Base-by-base conservation (phyloP, 2,329 filamentous ascomycete genomes). In the Dactylonectria macrodidyma region DNA sequence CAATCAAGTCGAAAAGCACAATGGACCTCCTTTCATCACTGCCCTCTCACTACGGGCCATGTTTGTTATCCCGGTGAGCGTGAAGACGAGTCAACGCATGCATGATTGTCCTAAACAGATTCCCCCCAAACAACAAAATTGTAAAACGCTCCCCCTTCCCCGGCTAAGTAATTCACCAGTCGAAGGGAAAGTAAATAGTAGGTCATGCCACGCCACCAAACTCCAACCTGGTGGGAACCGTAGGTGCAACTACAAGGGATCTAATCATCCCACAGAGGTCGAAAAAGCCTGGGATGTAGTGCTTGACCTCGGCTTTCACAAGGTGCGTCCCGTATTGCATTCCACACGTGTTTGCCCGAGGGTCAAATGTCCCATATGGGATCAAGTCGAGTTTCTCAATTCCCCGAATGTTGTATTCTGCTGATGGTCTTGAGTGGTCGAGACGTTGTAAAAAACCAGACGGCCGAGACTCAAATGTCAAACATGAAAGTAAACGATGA, bases 141-240 rank as follows among this genome's bases (percentile, higher is more conserved):
- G 26, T 44, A 66, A 54, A 75, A 73, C 65, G 69, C 72, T 71
- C 12, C 61, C 26, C 59, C 36, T 51, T 47, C 46, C 58, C 34
- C 58, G 46, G 22, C 26, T 50, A 51, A 24, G 48, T 52, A 47
- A 48, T 48, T 46, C 51, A 47, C 51, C 47, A 48, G 44, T 54
- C 58, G 46, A 30, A 51, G 58, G 54, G 50, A 36, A 59, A 55
- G 52, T 46, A 41, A 56, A n/a, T 50, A 52, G 50, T 67, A 71
- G 54, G 26, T 34, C 58, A 64, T 36, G 59, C 48, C 46, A 36
- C 66, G 52, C 68, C 30, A 50, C 55, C 55, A 36, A 48, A 63
- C 52, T 38, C 59, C 38, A 46, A 54, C 47, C 55, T 36, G 19
- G 26, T 24, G 34, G 61, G 62, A 50, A 60, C 55, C 30, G 34